A percentile compares a stretch with the other conserved stretches of the same genome.
Evolutionary conservation across 176 grass and related monocot genomes (phyloP).

Genomic region (Poa pratensis): DNA sequence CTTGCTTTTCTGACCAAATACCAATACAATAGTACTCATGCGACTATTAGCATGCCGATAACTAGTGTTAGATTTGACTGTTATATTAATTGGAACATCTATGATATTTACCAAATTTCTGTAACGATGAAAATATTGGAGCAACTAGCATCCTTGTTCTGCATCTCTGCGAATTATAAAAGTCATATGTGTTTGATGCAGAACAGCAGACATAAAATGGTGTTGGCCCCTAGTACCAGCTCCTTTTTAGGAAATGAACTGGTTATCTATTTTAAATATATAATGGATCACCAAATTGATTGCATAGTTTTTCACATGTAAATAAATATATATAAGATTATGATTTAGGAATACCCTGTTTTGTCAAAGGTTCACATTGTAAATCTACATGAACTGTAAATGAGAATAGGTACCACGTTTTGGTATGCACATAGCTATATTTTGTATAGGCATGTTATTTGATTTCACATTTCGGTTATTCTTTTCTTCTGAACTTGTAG

Average conservation of each 20-base stretch:
- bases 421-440: not conserved
- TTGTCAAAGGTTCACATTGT: conserved; percentile 1
- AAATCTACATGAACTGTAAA: not conserved
- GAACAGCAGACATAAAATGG: not conserved
- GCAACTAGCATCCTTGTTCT: not conserved
- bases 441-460: not conserved
- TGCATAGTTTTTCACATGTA: not conserved
- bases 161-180: not conserved
- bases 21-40: not conserved
- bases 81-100: not conserved
- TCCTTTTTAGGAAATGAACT: not conserved
- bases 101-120: not conserved
- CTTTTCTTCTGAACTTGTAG: not conserved
- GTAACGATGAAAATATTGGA: not conserved
- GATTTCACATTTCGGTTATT: not conserved
- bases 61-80: not conserved
- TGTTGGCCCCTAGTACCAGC: not conserved
- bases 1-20: not conserved
- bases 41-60: conserved; percentile 3
- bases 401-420: not conserved
- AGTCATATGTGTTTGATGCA: not conserved
- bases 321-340: not conserved
- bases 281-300: not conserved
- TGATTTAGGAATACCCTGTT: not conserved
- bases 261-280: not conserved